A percentile compares a stretch with the other conserved stretches of the same genome.
Conservation (phyloP, 305 asterid species). For the Fraxinus greggii region DNA sequence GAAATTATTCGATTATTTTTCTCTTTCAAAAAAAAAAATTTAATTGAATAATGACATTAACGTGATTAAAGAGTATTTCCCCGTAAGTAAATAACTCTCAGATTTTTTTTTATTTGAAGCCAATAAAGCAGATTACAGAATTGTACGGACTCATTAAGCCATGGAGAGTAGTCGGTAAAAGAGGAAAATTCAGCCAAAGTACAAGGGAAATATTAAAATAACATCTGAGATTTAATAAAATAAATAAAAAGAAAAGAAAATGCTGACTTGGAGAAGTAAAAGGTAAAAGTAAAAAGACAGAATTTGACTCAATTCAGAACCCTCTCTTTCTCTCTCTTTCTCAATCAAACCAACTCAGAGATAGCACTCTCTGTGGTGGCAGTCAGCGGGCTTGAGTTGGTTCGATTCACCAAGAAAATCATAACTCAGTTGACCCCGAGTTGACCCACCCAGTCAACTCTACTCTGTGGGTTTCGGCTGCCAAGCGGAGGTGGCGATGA, state of each 20-base stretch:
- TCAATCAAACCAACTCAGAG: conserved; percentile 35
- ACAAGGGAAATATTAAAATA: conserved; percentile 6
- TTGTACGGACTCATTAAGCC: conserved; percentile 12
- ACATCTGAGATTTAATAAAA: neutral
- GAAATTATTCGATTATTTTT: neutral
- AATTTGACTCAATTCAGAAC: conserved; percentile 53
- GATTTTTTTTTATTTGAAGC: neutral
- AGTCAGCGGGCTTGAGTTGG: conserved; percentile 24
- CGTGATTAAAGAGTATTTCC: neutral
- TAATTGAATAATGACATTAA: neutral
- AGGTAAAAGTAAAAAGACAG: conserved; percentile 44
- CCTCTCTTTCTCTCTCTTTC: conserved; percentile 28
- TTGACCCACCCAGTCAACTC: conserved; percentile 22
- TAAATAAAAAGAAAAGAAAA: conserved; percentile 10
- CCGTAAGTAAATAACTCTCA: neutral
- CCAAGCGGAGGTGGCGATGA: conserved; percentile 74
- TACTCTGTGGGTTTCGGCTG: conserved; percentile 29
- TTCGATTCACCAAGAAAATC: conserved; percentile 14
- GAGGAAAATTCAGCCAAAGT: conserved; percentile 15
- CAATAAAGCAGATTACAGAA: neutral
- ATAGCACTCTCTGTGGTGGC: conserved; percentile 28
- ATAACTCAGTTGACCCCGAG: neutral
- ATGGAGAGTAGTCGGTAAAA: conserved; percentile 8
- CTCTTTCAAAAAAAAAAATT: neutral
- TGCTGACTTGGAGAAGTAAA: conserved; percentile 34